Evolutionary conservation across 202 grass and related monocot species (phyloP).

Genomic region (Cymbopogon flexuosus): DNA sequence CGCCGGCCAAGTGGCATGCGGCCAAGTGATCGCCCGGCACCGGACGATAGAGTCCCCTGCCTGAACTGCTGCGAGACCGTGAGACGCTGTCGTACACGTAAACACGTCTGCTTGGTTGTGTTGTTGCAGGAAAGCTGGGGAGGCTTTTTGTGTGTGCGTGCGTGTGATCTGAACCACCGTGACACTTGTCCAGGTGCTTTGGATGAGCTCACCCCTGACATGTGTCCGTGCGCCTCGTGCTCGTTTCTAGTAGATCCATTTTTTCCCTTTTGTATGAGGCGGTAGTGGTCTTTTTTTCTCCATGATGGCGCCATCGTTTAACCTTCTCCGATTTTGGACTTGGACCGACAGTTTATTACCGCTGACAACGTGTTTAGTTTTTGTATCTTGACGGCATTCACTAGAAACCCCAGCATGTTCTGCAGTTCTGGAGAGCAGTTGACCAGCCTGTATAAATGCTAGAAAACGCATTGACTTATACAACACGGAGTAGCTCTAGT

Average conservation of each 20-base stretch:
- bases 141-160: neutral
- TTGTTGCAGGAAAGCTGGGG: constrained; percentile 6
- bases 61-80: neutral
- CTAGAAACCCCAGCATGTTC: neutral
- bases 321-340: too few species aligned
- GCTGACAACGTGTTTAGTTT: neutral
- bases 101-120: constrained; percentile 12
- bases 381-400: neutral
- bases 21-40: too few species aligned
- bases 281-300: neutral
- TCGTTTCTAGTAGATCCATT: constrained; percentile 10
- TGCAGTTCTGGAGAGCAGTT: neutral
- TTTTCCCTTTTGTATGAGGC: neutral
- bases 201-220: constrained; percentile 12
- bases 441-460: neutral
- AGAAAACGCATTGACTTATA: neutral
- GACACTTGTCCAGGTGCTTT: constrained; percentile 1
- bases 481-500: neutral
- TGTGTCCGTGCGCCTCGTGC: neutral
- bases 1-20: constrained; percentile 26
- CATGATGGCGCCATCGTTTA: neutral
- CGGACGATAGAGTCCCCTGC: too few species aligned
- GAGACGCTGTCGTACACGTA: constrained; percentile 11
- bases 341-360: neutral
- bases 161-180: neutral